Percentiles rank a stretch among this genome's conserved stretches.
Conservation (phyloP, 208 protist species). For the Acanthamoeba lenticulata region DNA sequence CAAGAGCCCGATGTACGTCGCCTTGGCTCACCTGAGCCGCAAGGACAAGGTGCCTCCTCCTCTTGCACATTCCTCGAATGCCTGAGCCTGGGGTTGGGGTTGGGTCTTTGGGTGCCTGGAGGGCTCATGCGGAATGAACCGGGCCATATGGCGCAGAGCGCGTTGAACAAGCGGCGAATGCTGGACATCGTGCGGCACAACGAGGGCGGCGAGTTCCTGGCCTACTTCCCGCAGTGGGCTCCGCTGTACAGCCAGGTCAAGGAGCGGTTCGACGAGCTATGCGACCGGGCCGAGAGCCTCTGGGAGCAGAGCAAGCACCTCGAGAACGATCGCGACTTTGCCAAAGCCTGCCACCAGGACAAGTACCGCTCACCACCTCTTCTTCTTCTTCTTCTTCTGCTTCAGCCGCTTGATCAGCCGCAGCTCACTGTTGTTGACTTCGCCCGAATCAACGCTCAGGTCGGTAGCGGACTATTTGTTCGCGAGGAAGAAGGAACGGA, state of each 20-base stretch:
- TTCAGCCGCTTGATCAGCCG: not conserved
- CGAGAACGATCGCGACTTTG: not conserved
- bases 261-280: not conserved
- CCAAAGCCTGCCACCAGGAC: not conserved
- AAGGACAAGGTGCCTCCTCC: not conserved
- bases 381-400: not conserved
- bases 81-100: no score
- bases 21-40: not conserved
- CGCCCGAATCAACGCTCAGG: no score
- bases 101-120: not conserved
- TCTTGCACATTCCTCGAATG: no score
- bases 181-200: slow-evolving; percentile 14
- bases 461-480: not conserved
- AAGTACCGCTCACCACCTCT: not conserved
- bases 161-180: slow-evolving; percentile 12
- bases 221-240: slow-evolving; percentile 20
- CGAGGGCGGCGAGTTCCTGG: slow-evolving; percentile 7
- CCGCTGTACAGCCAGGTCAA: not conserved
- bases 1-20: slow-evolving; percentile 23
- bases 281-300: not conserved
- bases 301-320: not conserved
- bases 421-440: no score
- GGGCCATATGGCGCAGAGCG: not conserved
- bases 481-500: not conserved
- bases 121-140: not conserved